Evolutionary conservation across 257 asterid species (phyloP).

Genomic region (Echites panduratus): DNA sequence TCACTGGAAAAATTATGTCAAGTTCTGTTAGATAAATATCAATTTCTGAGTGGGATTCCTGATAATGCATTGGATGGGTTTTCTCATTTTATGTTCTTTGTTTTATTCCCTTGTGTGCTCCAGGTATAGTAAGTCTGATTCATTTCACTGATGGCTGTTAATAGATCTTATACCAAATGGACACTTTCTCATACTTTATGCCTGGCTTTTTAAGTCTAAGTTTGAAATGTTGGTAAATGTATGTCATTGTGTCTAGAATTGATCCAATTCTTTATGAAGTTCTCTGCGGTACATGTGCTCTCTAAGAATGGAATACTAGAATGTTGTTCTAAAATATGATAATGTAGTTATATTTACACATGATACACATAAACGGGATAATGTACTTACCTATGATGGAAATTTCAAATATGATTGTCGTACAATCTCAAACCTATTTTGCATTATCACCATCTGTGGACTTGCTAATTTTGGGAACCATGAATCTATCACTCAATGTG

Average conservation of each 20-base stretch:
- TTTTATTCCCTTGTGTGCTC: not conserved
- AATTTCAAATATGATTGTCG: no score
- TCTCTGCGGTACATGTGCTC: not conserved
- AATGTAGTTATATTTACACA: not conserved
- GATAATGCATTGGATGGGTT: not conserved
- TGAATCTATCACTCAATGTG: not conserved
- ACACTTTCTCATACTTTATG: not conserved
- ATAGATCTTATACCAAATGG: not conserved
- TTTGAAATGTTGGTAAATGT: not conserved
- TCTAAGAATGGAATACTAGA: not conserved
- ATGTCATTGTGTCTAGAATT: not conserved
- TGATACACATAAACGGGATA: not conserved
- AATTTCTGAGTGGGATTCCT: not conserved
- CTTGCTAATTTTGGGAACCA: not conserved
- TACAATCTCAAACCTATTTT: not conserved
- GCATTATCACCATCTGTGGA: not conserved
- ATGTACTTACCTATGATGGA: not conserved
- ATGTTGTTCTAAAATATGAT: not conserved
- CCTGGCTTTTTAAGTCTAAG: not conserved
- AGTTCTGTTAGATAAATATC: not conserved
- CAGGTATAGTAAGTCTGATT: not conserved
- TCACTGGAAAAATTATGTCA: not conserved
- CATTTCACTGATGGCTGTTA: not conserved
- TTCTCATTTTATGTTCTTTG: not conserved
- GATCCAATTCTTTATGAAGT: not conserved